Evolutionary conservation across 345 rosid species (phyloP).

Genomic region (Euphorbia pulcherrima): DNA sequence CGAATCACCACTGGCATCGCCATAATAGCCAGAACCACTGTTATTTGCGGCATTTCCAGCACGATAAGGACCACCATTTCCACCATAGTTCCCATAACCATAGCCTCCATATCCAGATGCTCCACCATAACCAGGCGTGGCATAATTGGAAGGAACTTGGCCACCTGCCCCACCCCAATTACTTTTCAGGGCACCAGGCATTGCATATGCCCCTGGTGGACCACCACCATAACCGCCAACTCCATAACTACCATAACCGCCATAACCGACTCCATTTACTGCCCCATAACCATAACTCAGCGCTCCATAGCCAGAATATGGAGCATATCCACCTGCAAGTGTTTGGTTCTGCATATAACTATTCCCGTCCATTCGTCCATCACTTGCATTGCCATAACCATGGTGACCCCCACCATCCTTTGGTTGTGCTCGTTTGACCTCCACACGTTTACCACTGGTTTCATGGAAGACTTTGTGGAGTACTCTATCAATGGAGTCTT

Average conservation of each 20-base stretch:
- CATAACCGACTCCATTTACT: slow-evolving; percentile 31
- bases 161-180: slow-evolving; percentile 28
- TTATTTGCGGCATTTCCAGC: slow-evolving; percentile 20
- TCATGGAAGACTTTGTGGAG: slow-evolving; percentile 32
- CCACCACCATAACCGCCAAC: slow-evolving; percentile 35
- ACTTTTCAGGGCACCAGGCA: slow-evolving; percentile 29
- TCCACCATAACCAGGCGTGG: slow-evolving; percentile 26
- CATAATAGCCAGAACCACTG: slow-evolving; percentile 18
- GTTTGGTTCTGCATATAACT: slow-evolving; percentile 31
- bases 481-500: slow-evolving; percentile 40
- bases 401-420: slow-evolving; percentile 34
- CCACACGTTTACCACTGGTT: slow-evolving; percentile 39
- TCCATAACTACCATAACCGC: slow-evolving; percentile 32
- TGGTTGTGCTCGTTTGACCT: slow-evolving; percentile 40
- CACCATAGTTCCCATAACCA: slow-evolving; percentile 33
- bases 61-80: slow-evolving; percentile 29
- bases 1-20: too few relatives aligned
- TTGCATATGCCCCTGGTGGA: slow-evolving; percentile 32
- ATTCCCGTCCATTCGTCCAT: slow-evolving; percentile 32
- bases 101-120: slow-evolving; percentile 34
- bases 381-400: slow-evolving; percentile 26
- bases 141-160: slow-evolving; percentile 33
- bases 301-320: slow-evolving; percentile 30
- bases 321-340: slow-evolving; percentile 27
- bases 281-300: slow-evolving; percentile 34